Base-by-base conservation (phyloP, 768 basidiomycete genomes). In the Ramaria sp. region DNA sequence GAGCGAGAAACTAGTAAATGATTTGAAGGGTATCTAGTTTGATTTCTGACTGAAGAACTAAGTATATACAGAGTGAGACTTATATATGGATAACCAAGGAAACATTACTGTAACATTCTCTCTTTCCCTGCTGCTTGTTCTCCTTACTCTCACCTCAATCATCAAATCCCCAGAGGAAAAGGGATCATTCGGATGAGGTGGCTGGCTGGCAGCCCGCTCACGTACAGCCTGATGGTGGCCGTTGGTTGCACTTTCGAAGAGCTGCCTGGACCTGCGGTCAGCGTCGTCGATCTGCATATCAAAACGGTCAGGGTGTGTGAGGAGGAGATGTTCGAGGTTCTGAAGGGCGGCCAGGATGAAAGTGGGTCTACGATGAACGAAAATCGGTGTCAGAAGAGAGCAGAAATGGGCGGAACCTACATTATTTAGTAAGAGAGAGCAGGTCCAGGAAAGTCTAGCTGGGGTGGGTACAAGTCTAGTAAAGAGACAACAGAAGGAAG, bases 201-300 rank as follows among this genome's bases (percentile, higher is more conserved):
- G 85, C 64, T 88, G 85, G 66, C 81, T 83, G 1, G 84, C 78
- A 43, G 85, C 84, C 58, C 85, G 73, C 69, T 85, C 82, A 57
- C 81, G 45, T 15, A 39, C 7, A 39, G 34, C 51, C 45, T 48
- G 55, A 33, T 45, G 54, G 15, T 57, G 55, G n/a, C 46, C 33
- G 22, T 57, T 57, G 15, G 34, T 17, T 48, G 15, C 45, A 13
- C 46, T 46, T 34, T 49, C 55, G 31, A 49, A 46, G 24, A 52
- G 51, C 51, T 52, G 51, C 51, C 48, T 57, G 53, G 45, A 54
- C 48, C 55, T 49, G 55, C 34, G 45, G 45, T 47, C 43, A 47
- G 46, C 55, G 20, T 57, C 33, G 15, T 57, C 46, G 42, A 38
- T 37, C 45, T 57, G 55, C 55, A 57, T 57, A 30, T 57, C 55